A percentile compares a stretch with the other conserved stretches of the same genome.
phyloP scores from a whole-genome alignment of 331 rosid genomes.

The Quercus phellos region DNA sequence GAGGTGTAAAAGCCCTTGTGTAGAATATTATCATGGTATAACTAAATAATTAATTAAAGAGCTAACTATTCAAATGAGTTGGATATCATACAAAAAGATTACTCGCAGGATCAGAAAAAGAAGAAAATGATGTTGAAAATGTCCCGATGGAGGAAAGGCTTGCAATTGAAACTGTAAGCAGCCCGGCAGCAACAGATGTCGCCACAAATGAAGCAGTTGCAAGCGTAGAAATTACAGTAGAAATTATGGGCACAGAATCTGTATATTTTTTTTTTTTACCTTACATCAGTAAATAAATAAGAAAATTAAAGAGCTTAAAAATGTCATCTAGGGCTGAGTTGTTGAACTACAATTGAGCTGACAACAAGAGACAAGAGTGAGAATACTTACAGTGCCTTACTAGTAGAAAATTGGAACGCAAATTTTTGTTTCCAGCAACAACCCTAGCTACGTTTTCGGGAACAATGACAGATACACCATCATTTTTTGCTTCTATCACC shows the following conservation, averaged over 20 bases:
- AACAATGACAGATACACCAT: conserved; percentile 45
- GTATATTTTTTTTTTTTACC: conserved; percentile 22
- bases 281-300: conserved; percentile 15
- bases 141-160: conserved; percentile 68
- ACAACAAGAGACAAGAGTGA: background rate
- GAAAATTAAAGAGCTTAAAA: background rate
- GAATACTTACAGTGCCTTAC: conserved; percentile 82
- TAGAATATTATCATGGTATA: background rate
- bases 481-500: conserved; percentile 53
- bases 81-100: conserved; percentile 62
- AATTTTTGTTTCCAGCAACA: conserved; percentile 81
- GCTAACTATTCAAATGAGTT: conserved; percentile 9
- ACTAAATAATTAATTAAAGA: background rate
- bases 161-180: conserved; percentile 74
- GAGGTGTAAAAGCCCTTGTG: background rate
- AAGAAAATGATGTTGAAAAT: conserved; percentile 44
- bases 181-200: conserved; percentile 37
- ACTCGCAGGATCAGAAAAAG: conserved; percentile 66
- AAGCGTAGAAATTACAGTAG: too few species aligned
- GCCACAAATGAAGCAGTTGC: too few species aligned
- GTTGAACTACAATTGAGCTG: background rate
- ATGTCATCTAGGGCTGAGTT: background rate
- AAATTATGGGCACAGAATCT: conserved; percentile 18
- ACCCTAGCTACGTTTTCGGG: conserved; percentile 70
- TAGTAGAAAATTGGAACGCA: conserved; percentile 80